These are phyloP conservation scores for Trypanosoma platydactyli DNA, from an alignment of 208 protist species.

Conservation along the genomic window DNA sequence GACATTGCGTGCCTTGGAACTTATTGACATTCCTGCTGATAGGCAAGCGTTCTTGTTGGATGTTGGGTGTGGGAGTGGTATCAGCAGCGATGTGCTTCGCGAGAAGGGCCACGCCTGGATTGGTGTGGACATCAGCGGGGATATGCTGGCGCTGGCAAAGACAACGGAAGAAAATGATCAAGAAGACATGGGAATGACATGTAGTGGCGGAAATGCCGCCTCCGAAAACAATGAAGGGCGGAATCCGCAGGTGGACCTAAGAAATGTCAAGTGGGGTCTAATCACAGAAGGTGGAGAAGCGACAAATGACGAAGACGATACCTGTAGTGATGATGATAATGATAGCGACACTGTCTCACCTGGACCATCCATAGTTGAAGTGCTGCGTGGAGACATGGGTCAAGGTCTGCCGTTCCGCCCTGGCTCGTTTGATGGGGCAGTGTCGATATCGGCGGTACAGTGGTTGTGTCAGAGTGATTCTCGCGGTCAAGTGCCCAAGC, in stretches of 20 bases:
- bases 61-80: slow-evolving; percentile 98
- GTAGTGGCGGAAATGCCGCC: background rate
- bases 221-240: background rate
- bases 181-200: slow-evolving; percentile 23
- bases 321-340: slow-evolving; percentile 24
- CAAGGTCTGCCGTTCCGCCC: slow-evolving; percentile 95
- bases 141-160: slow-evolving; percentile 94
- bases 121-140: slow-evolving; percentile 95
- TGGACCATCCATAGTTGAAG: slow-evolving; percentile 75
- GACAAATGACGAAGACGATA: slow-evolving; percentile 32
- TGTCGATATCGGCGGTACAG: slow-evolving; percentile 98
- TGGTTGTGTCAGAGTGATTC: slow-evolving; percentile 99
- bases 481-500: slow-evolving; percentile 90
- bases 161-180: slow-evolving; percentile 62
- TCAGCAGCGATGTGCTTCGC: slow-evolving; percentile 96
- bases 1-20: slow-evolving; percentile 97
- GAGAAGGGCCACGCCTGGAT: slow-evolving; percentile 96
- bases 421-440: slow-evolving; percentile 97
- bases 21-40: slow-evolving; percentile 88
- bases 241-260: slow-evolving; percentile 37
- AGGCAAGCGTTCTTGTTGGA: slow-evolving; percentile 93
- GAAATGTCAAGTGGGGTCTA: slow-evolving; percentile 80
- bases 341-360: slow-evolving; percentile 6
- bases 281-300: slow-evolving; percentile 38
- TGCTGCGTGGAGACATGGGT: slow-evolving; percentile 94